phyloP scores from a whole-genome alignment of 1,139 yeast species.

The Lodderomyces oxycetoniae region DNA sequence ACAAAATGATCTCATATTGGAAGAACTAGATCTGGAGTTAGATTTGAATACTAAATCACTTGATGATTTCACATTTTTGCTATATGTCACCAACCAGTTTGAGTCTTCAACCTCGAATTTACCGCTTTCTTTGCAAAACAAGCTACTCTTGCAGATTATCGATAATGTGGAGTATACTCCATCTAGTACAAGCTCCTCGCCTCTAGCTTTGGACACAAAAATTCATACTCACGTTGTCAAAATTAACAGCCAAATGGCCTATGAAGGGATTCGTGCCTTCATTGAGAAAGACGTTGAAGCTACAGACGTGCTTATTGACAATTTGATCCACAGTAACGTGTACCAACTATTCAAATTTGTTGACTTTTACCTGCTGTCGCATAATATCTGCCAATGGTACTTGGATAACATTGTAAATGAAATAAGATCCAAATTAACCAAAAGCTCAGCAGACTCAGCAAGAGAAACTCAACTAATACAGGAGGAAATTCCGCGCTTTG shows the following conservation, averaged over 20 bases:
- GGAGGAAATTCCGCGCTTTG: slow-evolving; percentile 26
- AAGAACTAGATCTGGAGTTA: slow-evolving; percentile 26
- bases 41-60: slow-evolving; percentile 8
- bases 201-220: slow-evolving; percentile 18
- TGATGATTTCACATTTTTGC: slow-evolving; percentile 25
- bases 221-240: slow-evolving; percentile 29
- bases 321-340: slow-evolving; percentile 33
- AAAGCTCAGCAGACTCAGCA: slow-evolving; percentile 2
- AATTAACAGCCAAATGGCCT: slow-evolving; percentile 29
- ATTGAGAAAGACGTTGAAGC: slow-evolving; percentile 30
- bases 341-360: slow-evolving; percentile 32
- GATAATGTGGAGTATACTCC: slow-evolving; percentile 42
- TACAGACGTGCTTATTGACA: slow-evolving; percentile 26
- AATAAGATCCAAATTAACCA: slow-evolving; percentile 8
- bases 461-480: slow-evolving; percentile 9
- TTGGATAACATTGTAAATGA: slow-evolving; percentile 18
- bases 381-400: slow-evolving; percentile 23
- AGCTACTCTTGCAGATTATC: slow-evolving; percentile 31
- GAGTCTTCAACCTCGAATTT: slow-evolving; percentile 11
- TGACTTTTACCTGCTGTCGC: slow-evolving; percentile 25
- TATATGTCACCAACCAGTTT: slow-evolving; percentile 28
- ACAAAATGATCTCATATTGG: slow-evolving; percentile 24
- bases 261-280: slow-evolving; percentile 29
- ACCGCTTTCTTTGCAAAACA: slow-evolving; percentile 18
- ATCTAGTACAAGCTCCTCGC: slow-evolving; percentile 29